Base-by-base conservation (phyloP, 2,329 filamentous ascomycete genomes). In the Sporothrix euskadiensis region DNA sequence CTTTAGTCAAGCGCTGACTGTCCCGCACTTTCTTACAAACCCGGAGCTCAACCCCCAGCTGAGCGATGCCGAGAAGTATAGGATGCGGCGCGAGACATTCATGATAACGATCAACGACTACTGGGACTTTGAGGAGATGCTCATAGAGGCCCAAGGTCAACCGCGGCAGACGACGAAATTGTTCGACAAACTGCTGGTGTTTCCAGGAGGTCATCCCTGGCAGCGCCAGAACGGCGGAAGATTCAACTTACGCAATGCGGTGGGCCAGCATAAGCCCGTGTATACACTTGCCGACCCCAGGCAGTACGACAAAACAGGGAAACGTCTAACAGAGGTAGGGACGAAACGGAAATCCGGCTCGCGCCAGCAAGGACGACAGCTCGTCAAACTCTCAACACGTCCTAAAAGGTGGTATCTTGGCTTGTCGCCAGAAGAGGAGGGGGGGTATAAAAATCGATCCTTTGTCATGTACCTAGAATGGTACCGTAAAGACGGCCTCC, bases 41-140 rank as follows among this genome's bases (percentile, higher is more conserved):
- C 30, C 47, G 19, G 65, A 69, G 65, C 65, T 69, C 44, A 69
- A 69, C n/a, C 65, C 65, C 5, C 72, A 75, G 49, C 59, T 70
- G 19, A 47, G 8, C 10, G 41, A 22, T 9, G n/a, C 44, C 10
- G 10, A 66, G 4, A 66, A 44, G 19, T 9, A 3, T 4, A 26
- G 2, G 3, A 44, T 66, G 61, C 12, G 12, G 22, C 10, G 4
- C 61, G 39, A 66, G 39, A 19, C 61, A 6, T 66, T 66, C 26
- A 12, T 22, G 6, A 16, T 30, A 8, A 30, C 61, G 39, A 59
- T 35, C 30, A 9, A 6, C 56, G 56, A 59, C 56, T 59, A 59
- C 56, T 59, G 61, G 56, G 4, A 35, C 14, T 35, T 59, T 59
- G 56, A 59, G 26, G 14, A 59, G 6, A 22, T 63, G 14, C 6